These are phyloP conservation scores for Pseudomicrostroma phylloplanum DNA, from an alignment of 1,284 basidiomycete species.

Conservation along the genomic window DNA sequence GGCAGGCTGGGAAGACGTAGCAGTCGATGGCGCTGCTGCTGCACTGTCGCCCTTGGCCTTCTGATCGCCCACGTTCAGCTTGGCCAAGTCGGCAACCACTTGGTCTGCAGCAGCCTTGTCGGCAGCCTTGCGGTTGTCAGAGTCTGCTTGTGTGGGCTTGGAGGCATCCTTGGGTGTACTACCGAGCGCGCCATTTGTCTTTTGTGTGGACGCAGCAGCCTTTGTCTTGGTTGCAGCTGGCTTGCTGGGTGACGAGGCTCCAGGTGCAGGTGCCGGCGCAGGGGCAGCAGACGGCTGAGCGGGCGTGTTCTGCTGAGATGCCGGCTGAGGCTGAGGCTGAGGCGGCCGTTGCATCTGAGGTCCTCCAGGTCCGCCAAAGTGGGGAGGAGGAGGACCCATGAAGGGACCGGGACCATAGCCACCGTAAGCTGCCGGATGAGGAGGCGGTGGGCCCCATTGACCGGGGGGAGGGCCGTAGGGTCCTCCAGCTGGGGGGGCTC, in stretches of 20 bases:
- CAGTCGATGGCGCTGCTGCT: conserved; percentile 11
- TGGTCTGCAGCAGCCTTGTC: conserved; percentile 22
- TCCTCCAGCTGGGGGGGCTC: conserved; percentile 10
- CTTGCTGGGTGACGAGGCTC: conserved; percentile 11
- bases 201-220: no score
- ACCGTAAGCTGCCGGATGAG: conserved; percentile 5
- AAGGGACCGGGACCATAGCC: conserved; percentile 10
- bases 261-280: conserved; percentile 3
- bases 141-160: conserved; percentile 1
- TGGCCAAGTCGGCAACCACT: conserved; percentile 35
- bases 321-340: conserved; percentile 15
- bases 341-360: conserved; percentile 16
- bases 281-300: not conserved
- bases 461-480: conserved; percentile 14
- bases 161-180: conserved; percentile 3
- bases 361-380: conserved; percentile 18
- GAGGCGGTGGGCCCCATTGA: conserved; percentile 10
- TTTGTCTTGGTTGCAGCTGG: not conserved
- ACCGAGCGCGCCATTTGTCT: not conserved
- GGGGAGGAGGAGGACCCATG: conserved; percentile 23
- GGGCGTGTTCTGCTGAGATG: conserved; percentile 14
- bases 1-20: conserved; percentile 9
- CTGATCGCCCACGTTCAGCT: conserved; percentile 22
- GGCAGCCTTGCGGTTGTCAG: conserved; percentile 7
- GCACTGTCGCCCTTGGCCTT: conserved; percentile 4